These are phyloP conservation scores for Grosmannia penicillata DNA, from an alignment of 2,329 filamentous ascomycete species.

Conservation along the genomic window DNA sequence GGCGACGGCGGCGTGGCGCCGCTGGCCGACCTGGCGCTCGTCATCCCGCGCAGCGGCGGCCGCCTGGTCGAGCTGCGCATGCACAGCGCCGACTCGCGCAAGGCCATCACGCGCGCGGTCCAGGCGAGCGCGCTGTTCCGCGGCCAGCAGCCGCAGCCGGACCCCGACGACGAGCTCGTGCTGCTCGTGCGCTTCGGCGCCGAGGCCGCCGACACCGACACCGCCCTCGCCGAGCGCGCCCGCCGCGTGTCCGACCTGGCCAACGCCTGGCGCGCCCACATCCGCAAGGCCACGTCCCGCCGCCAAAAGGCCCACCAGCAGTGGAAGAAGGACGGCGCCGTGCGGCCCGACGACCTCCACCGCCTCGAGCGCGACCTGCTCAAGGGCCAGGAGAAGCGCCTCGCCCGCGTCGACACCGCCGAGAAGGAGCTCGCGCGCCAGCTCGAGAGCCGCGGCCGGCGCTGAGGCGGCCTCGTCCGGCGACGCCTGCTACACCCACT, in stretches of 20 bases:
- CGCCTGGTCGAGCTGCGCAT: constrained; percentile 13
- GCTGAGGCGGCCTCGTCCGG: too few relatives aligned
- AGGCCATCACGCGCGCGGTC: constrained; percentile 11
- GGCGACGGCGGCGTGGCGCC: constrained; percentile 1
- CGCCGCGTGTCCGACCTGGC: constrained; percentile 28
- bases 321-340: constrained; percentile 28
- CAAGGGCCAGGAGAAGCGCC: constrained; percentile 36
- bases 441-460: constrained; percentile 15
- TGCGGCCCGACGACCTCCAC: constrained; percentile 28
- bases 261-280: constrained; percentile 34
- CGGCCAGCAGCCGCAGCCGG: constrained; percentile 26
- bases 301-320: constrained; percentile 31
- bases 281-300: constrained; percentile 23
- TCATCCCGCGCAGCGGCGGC: constrained; percentile 11
- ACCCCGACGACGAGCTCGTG: constrained; percentile 44
- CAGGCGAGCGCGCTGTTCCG: constrained; percentile 10
- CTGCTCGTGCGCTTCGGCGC: constrained; percentile 31
- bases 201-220: constrained; percentile 23
- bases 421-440: constrained; percentile 34
- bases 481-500: too few relatives aligned
- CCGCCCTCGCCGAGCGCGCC: constrained; percentile 11
- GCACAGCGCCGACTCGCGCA: constrained; percentile 9
- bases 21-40: constrained; percentile 11
- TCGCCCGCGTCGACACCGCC: constrained; percentile 31
- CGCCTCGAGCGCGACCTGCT: constrained; percentile 31